Base-by-base conservation (phyloP, 2,329 filamentous ascomycete genomes). In the Nothophoma quercina region DNA sequence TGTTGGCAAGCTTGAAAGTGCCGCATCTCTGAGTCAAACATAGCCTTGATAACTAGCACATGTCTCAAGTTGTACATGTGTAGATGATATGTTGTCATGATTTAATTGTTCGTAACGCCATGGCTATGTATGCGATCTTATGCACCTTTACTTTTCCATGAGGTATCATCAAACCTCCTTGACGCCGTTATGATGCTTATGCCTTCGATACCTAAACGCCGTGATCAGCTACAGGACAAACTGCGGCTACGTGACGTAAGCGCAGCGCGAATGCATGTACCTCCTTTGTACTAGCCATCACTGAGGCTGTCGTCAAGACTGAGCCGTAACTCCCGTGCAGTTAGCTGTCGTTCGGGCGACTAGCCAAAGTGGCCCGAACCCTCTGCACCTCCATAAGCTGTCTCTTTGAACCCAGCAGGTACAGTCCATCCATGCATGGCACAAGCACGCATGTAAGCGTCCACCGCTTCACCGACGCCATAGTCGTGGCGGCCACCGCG, bases 401-500 rank as follows among this genome's bases (percentile, higher is more conserved):
- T 80, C 56, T 78, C 72, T 9, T 72, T 65, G 55, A 93, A 81
- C 33, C 88, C 88, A 4, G 74, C 69, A 0, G 91, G 90, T 3
- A 93, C 77, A 39, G 78, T 70, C 91, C 91, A 96, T 1, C 88
- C 88, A 75, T 96, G 92, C 4, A 75, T 61, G 0, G 56, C 60
- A 54, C 89, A 91, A 9, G 88, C 88, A 43, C 91, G 83, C 23
- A 80, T 77, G 67, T 88, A 96, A 2, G 90, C 91, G 0, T 86
- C 82, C 1, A 91, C 78, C 0, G 91, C 92, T 69, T 96, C 91
- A 0, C 69, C 70, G 5, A 90, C 81, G 0, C 79, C 77, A 67
- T 96, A 96, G 57, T 89, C 83, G 4, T 40, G 34, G 4, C 59
- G 33, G 8, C 55, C 51, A 29, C 61, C 28, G 2, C 30, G 53